Evolutionary conservation across 2,329 filamentous ascomycete genomes (phyloP).

Genomic region (Penicillium vulpinum): DNA sequence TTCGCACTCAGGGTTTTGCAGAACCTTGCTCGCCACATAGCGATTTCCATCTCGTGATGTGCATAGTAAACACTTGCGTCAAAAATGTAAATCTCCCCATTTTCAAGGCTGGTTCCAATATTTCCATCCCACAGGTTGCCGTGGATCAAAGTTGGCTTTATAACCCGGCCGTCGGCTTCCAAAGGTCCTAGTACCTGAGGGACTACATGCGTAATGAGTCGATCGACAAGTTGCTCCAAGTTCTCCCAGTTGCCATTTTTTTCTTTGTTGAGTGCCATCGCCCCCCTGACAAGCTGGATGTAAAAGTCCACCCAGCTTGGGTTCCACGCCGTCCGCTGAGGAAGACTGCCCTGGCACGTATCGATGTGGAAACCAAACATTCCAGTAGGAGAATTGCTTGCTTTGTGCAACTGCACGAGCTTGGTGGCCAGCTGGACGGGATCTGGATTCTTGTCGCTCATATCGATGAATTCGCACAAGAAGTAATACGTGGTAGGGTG

Average conservation of each 20-base stretch:
- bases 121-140: slow-evolving; percentile 45
- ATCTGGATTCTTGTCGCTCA: not conserved
- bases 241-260: slow-evolving; percentile 35
- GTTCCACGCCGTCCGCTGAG: slow-evolving; percentile 32
- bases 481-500: not conserved
- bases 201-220: slow-evolving; percentile 18
- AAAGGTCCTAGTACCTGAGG: slow-evolving; percentile 30
- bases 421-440: not conserved
- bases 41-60: slow-evolving; percentile 41
- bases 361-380: slow-evolving; percentile 42
- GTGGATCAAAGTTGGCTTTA: slow-evolving; percentile 39
- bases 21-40: slow-evolving; percentile 30
- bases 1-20: slow-evolving; percentile 14
- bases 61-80: slow-evolving; percentile 39
- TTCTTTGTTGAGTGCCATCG: slow-evolving; percentile 30
- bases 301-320: slow-evolving; percentile 41
- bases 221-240: slow-evolving; percentile 29
- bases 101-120: slow-evolving; percentile 31
- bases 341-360: slow-evolving; percentile 34
- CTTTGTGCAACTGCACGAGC: slow-evolving; percentile 20
- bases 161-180: slow-evolving; percentile 22
- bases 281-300: slow-evolving; percentile 32
- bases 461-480: not conserved
- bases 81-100: slow-evolving; percentile 34
- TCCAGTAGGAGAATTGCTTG: slow-evolving; percentile 30